Evolutionary conservation across 2,329 filamentous ascomycete species (phyloP).

Genomic region (Chaetomium strumarium): DNA sequence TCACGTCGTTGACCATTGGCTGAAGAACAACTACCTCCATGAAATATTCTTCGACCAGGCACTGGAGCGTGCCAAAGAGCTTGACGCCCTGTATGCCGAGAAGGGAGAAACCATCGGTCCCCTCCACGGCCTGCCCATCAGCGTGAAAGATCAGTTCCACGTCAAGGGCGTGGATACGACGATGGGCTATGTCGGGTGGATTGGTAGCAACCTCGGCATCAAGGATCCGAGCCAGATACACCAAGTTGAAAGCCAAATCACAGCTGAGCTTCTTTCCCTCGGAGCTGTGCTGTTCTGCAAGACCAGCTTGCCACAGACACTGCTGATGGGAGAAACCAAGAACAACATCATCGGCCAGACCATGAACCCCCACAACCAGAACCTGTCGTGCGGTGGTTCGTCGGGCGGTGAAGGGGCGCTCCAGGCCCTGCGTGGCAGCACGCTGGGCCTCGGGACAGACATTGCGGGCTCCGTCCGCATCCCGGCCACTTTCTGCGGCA

Average conservation of each 20-base stretch:
- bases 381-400: conserved; percentile 31
- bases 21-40: conserved; percentile 39
- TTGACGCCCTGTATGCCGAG: conserved; percentile 41
- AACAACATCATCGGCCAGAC: conserved; percentile 34
- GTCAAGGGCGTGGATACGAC: conserved; percentile 42
- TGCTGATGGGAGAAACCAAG: conserved; percentile 27
- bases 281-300: conserved; percentile 29
- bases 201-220: conserved; percentile 23
- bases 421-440: conserved; percentile 30
- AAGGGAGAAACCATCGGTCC: conserved; percentile 45
- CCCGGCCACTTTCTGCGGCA: conserved; percentile 29
- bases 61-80: conserved; percentile 37
- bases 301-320: conserved; percentile 28
- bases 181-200: conserved; percentile 33
- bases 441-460: conserved; percentile 34
- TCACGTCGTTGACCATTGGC: not conserved
- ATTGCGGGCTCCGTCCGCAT: conserved; percentile 31
- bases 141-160: conserved; percentile 41
- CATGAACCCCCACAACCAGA: conserved; percentile 31
- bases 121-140: conserved; percentile 56
- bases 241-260: conserved; percentile 26
- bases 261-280: conserved; percentile 26
- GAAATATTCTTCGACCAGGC: conserved; percentile 48
- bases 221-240: conserved; percentile 15
- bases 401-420: conserved; percentile 36